Conservation (phyloP, 2,329 filamentous ascomycete species). For the Cryphonectria parasitica region DNA sequence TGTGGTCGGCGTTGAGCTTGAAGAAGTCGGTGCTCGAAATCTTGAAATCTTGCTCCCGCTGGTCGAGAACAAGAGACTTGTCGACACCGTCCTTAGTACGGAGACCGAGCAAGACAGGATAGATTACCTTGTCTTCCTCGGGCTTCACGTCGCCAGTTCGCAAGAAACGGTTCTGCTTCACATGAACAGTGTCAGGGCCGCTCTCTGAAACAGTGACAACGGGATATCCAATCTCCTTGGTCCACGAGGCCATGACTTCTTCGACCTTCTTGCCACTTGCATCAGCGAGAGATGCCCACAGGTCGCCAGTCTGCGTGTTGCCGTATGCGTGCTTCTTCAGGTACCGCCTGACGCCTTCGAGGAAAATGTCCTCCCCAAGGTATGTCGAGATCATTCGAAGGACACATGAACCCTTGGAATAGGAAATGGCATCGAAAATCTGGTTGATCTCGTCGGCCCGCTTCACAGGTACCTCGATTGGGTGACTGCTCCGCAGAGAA, state of each 20-base stretch:
- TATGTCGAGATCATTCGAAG: constrained; percentile 97
- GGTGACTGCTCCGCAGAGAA: constrained; percentile 90
- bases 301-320: constrained; percentile 87
- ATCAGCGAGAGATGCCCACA: constrained; percentile 86
- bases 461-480: constrained; percentile 95
- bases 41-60: constrained; percentile 78
- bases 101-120: constrained; percentile 86
- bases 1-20: constrained; percentile 96
- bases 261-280: constrained; percentile 91
- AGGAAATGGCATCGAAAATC: constrained; percentile 97
- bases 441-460: constrained; percentile 95
- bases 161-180: constrained; percentile 95
- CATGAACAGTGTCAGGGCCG: constrained; percentile 70
- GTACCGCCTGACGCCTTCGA: constrained; percentile 88
- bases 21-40: constrained; percentile 83
- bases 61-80: constrained; percentile 69
- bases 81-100: constrained; percentile 83
- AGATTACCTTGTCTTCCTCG: constrained; percentile 86
- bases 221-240: constrained; percentile 92
- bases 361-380: constrained; percentile 87
- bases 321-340: constrained; percentile 96
- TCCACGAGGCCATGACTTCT: constrained; percentile 94
- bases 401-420: constrained; percentile 95
- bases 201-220: constrained; percentile 86
- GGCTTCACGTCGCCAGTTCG: constrained; percentile 91